These are phyloP conservation scores for Pleurozium schreberi DNA, from an alignment of 225 moss, liverwort and hornwort genomes.

Conservation along the genomic window DNA sequence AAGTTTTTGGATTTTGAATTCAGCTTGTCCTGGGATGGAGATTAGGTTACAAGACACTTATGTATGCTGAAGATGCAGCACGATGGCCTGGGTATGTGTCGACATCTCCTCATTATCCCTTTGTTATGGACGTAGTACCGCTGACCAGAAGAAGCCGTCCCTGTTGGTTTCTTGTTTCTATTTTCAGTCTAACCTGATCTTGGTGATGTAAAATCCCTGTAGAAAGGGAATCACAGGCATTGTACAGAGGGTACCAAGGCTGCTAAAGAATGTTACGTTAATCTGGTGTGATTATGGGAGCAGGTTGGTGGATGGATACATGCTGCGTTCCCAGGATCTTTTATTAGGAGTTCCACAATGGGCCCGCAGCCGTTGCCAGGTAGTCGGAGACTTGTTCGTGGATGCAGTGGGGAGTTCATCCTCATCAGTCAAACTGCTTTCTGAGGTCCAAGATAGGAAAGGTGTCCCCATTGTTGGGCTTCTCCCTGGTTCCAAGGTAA, in stretches of 20 bases:
- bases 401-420: conserved; percentile 49
- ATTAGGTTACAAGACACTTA: conserved; percentile 59
- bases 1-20: not conserved
- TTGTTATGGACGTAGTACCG: not conserved
- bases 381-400: conserved; percentile 70
- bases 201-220: not conserved
- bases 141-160: not conserved
- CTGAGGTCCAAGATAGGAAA: not conserved
- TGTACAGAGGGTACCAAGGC: not conserved
- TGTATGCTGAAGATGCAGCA: conserved; percentile 80
- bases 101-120: not conserved
- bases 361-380: conserved; percentile 56
- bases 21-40: conserved; percentile 65
- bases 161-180: not conserved
- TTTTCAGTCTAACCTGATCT: not conserved
- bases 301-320: conserved; percentile 62
- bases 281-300: not conserved
- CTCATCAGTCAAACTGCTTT: not conserved
- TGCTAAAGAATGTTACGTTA: not conserved
- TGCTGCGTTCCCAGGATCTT: conserved; percentile 54
- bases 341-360: conserved; percentile 49
- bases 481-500: conserved; percentile 82
- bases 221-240: not conserved
- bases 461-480: conserved; percentile 48
- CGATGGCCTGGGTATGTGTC: conserved; percentile 73